Evolutionary conservation across 75 land plant genomes (phyloP).

Genomic region (Cunninghamia lanceolata): DNA sequence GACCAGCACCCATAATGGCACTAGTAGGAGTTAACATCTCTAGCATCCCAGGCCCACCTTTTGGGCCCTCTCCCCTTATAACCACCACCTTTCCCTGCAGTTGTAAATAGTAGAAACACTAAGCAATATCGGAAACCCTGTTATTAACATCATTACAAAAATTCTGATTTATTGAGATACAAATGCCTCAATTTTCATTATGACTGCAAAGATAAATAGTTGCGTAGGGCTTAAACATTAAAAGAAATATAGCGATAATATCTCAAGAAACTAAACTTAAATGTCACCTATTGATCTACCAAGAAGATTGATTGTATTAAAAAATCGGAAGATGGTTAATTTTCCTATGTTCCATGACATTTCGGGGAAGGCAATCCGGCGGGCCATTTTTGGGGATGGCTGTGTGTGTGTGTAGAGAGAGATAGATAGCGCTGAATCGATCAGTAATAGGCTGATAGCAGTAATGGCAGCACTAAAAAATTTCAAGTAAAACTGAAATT

Average conservation of each 20-base stretch:
- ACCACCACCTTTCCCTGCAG: constrained; percentile 84
- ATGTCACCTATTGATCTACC: not conserved
- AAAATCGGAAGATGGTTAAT: not conserved
- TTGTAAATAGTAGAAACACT: constrained; percentile 3
- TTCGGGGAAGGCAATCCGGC: too few relatives aligned
- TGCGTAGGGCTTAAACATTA: not conserved
- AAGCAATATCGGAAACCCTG: not conserved
- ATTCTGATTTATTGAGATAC: not conserved
- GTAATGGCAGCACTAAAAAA: too few relatives aligned
- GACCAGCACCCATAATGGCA: constrained; percentile 99
- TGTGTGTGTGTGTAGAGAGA: too few relatives aligned
- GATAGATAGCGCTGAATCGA: too few relatives aligned
- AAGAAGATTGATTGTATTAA: not conserved
- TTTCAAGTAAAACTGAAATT: too few relatives aligned
- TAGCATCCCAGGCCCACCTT: constrained; percentile 99
- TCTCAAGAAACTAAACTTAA: not conserved
- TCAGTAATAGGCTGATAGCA: too few relatives aligned
- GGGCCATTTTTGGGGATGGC: too few relatives aligned
- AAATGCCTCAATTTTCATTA: not conserved
- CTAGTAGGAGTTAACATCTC: constrained; percentile 99
- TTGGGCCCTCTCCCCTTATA: constrained; percentile 97
- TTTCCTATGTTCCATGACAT: not conserved
- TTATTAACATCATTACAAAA: not conserved
- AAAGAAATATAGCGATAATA: not conserved
- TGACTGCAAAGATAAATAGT: not conserved